Conservation (phyloP, 768 basidiomycete genomes). For the Coprinopsis strossmayeri region DNA sequence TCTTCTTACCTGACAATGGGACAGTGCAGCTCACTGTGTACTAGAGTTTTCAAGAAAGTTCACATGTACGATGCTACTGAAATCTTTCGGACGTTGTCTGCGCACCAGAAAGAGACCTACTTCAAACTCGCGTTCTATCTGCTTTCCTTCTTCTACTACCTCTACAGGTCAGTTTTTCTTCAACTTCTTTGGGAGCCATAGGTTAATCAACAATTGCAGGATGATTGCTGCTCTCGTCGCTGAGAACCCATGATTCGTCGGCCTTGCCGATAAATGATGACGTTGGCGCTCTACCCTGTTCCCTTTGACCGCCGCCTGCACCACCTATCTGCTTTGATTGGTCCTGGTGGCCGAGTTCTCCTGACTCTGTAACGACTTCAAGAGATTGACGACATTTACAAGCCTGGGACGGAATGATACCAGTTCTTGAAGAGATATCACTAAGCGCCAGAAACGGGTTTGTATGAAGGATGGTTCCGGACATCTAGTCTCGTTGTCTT, state of each 20-base stretch:
- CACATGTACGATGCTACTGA: conserved; percentile 99
- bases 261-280: background rate
- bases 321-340: too few species aligned
- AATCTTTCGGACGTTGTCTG: conserved; percentile 90
- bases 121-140: conserved; percentile 93
- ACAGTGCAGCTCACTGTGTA: background rate
- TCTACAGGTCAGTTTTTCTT: conserved; percentile 44
- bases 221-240: conserved; percentile 12
- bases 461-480: too few species aligned
- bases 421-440: too few species aligned
- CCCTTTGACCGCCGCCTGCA: too few species aligned
- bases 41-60: conserved; percentile 83
- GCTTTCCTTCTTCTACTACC: conserved; percentile 87
- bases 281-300: too few species aligned
- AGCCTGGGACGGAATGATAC: too few species aligned
- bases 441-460: too few species aligned
- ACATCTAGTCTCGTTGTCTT: too few species aligned
- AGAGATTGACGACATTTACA: too few species aligned
- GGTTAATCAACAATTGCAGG: background rate
- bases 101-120: conserved; percentile 95
- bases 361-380: too few species aligned
- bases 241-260: conserved; percentile 8
- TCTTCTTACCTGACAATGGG: background rate
- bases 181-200: background rate
- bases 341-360: too few species aligned